Evolutionary conservation across 2,329 filamentous ascomycete genomes (phyloP).

Genomic region (Exophiala oligosperma): DNA sequence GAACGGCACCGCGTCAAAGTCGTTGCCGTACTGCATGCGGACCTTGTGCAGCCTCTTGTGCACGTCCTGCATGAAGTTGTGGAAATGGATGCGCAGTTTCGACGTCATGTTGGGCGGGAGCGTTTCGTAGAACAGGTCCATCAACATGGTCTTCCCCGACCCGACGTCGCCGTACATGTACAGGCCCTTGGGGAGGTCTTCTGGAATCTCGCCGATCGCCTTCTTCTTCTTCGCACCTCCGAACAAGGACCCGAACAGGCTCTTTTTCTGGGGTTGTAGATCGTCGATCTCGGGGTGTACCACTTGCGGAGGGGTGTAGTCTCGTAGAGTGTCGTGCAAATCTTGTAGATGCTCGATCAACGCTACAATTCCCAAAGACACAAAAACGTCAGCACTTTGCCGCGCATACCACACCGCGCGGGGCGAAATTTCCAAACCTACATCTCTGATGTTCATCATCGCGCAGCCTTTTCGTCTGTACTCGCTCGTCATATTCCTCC

Average conservation of each 20-base stretch:
- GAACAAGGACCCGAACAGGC: conserved; percentile 53
- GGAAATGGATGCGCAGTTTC: conserved; percentile 95
- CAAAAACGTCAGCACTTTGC: not conserved
- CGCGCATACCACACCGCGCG: not conserved
- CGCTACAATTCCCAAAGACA: conserved; percentile 47
- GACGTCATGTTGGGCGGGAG: conserved; percentile 74
- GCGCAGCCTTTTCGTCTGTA: conserved; percentile 69
- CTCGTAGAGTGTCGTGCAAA: conserved; percentile 76
- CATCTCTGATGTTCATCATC: conserved; percentile 92
- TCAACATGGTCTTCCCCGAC: conserved; percentile 98
- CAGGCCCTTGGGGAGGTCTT: conserved; percentile 78
- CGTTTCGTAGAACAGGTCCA: conserved; percentile 97
- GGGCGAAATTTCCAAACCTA: conserved; percentile 35
- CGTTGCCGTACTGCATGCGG: conserved; percentile 84
- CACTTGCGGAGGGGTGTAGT: conserved; percentile 73
- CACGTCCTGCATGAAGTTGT: conserved; percentile 99
- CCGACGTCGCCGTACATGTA: conserved; percentile 97
- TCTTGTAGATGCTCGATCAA: conserved; percentile 89
- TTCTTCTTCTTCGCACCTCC: conserved; percentile 51
- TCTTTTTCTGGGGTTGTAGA: conserved; percentile 54
- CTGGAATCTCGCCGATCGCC: conserved; percentile 56
- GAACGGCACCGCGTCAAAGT: conserved; percentile 87
- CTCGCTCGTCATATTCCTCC: conserved; percentile 82
- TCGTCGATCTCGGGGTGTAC: conserved; percentile 75
- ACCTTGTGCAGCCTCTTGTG: conserved; percentile 87